Base-by-base conservation (phyloP, 139 green algal genomes). In the Chlamydomonas sp. region DNA sequence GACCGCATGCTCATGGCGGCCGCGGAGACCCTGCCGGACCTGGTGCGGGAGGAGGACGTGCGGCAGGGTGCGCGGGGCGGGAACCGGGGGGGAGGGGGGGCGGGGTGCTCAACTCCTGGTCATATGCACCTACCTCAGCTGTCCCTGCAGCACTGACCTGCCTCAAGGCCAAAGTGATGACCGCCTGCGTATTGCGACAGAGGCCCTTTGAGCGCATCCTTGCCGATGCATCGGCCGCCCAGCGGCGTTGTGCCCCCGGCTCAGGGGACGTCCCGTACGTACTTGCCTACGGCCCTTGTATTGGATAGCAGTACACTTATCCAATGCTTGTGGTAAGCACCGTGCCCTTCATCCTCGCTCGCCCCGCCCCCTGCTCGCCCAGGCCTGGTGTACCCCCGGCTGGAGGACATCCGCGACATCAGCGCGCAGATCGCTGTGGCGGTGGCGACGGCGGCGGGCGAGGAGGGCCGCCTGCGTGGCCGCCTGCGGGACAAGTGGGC, bases 1-100 rank as follows among this genome's bases (percentile, higher is more conserved):
- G 95, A 98, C 84, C 78, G 91, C 69, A 96, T 96, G 79, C 93
- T 98, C 80, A 90, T 98, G 88, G 84, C 90, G 64, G 95, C 96
- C 2, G 94, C 96, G 8, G 95, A 98, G 85, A 66, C 82, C 61
- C 91, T 99, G 60, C 92, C 95, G 90, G 71, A 71, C 9, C 84
- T 96, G 63, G 88, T 98, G 18, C 85, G 78, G 0, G 16, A 88
- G 20, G 91, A 95, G 81, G 95, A 98, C 72, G 76, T 97, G 61
- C 57, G 63, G 3, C 60, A 90, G 73, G 93, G 90, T 91, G 77
- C 15, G 90, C 2, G 7, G 6, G 14, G 15, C 66, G 66, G 49
- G 64, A 2, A 64, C 3, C 18, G 60, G 63, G 59, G 16, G 77
- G 16, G 20, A 9, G 77, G 16, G 16, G 14, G 17, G 49, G 3